Percentiles rank a stretch among this genome's conserved stretches.
These are phyloP conservation scores for Oryza officinalis DNA, from an alignment of 176 grass and related monocot genomes.

Conservation along the genomic window DNA sequence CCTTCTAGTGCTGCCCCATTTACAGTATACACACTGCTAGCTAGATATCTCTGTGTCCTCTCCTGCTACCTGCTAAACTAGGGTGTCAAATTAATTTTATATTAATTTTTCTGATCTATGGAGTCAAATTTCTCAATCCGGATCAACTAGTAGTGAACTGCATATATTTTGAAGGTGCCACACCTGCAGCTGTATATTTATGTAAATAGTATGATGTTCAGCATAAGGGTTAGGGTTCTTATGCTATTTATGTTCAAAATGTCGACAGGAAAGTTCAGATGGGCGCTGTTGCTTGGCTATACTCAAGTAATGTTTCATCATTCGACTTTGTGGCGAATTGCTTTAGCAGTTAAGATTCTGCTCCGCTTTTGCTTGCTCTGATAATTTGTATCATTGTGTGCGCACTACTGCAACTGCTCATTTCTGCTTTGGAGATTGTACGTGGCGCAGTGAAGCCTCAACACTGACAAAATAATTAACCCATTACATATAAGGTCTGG, in stretches of 20 bases:
- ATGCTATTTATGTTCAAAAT: not conserved
- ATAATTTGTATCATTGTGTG: conserved; percentile 22
- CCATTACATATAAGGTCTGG: not conserved
- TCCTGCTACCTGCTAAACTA: not conserved
- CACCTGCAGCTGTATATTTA: not conserved
- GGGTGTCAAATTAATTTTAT: not conserved
- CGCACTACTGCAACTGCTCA: not conserved
- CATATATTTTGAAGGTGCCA: not conserved
- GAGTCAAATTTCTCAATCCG: not conserved
- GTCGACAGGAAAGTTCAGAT: not conserved
- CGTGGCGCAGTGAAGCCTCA: conserved; percentile 2
- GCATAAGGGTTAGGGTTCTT: not conserved
- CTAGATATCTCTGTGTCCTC: not conserved
- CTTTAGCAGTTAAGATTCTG: conserved; percentile 45
- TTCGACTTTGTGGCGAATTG: conserved; percentile 30
- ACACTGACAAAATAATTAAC: not conserved
- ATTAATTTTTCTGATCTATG: not conserved
- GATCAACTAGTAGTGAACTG: not conserved
- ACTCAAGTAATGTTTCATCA: conserved; percentile 29
- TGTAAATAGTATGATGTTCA: too few species aligned
- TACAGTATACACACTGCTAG: not conserved
- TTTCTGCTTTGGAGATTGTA: conserved; percentile 1
- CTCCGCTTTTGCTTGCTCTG: conserved; percentile 26
- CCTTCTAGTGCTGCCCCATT: not conserved
- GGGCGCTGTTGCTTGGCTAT: not conserved